Conservation (phyloP, 2,329 filamentous ascomycete genomes). For the Pestalotiopsis fici region DNA sequence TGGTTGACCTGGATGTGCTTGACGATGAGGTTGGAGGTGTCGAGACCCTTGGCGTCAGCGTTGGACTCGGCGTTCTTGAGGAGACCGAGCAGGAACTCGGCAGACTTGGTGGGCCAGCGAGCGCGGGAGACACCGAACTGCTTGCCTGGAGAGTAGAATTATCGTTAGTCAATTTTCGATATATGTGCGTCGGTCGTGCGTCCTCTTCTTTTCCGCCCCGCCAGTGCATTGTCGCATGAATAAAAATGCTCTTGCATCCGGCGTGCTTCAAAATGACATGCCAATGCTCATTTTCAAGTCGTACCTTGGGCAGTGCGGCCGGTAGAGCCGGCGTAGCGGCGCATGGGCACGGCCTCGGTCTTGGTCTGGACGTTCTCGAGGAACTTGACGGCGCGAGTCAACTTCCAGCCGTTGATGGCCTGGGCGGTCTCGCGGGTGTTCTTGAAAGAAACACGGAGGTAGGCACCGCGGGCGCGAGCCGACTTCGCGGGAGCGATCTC, state of each 20-base stretch:
- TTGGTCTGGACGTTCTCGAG: constrained; percentile 98
- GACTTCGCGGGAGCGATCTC: constrained; percentile 88
- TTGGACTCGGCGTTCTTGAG: constrained; percentile 98
- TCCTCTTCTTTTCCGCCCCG: not conserved
- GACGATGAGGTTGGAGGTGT: constrained; percentile 95
- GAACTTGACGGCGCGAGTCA: constrained; percentile 92
- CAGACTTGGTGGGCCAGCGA: constrained; percentile 99
- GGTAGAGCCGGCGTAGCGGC: constrained; percentile 93
- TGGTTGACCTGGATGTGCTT: constrained; percentile 99
- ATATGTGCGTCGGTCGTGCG: not conserved
- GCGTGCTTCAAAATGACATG: not conserved
- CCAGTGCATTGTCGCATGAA: not conserved
- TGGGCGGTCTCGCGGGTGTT: constrained; percentile 99
- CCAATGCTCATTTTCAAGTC: constrained; percentile 35
- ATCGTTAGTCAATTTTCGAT: constrained; percentile 18
- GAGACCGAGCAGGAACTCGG: constrained; percentile 95
- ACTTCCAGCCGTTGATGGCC: constrained; percentile 99
- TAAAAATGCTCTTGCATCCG: not conserved
- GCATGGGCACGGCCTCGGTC: constrained; percentile 97
- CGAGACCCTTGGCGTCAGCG: constrained; percentile 94
- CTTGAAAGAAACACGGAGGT: constrained; percentile 99
- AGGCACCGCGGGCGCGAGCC: constrained; percentile 96
- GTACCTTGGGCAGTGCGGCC: constrained; percentile 97
- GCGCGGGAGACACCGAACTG: constrained; percentile 97
- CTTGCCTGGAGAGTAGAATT: constrained; percentile 69